These are phyloP conservation scores for Lipomyces lipofer DNA, from an alignment of 805 yeast genomes.

Conservation along the genomic window DNA sequence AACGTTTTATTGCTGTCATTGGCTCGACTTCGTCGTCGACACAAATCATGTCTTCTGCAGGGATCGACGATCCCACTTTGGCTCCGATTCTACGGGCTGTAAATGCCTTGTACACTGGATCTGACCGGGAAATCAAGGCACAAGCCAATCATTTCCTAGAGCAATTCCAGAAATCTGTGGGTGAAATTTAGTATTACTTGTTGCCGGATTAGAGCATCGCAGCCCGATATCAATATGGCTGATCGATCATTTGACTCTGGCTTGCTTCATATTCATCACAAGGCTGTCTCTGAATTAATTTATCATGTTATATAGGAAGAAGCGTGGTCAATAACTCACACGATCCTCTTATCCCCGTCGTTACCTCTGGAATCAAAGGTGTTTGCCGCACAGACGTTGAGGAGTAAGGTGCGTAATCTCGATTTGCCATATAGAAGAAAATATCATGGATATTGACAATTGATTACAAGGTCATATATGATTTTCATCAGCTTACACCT, in stretches of 20 bases:
- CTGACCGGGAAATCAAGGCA: conserved; percentile 44
- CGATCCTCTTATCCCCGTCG: conserved; percentile 35
- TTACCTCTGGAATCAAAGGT: conserved; percentile 59
- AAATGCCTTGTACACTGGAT: conserved; percentile 50
- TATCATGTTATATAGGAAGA: conserved; percentile 33
- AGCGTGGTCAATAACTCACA: conserved; percentile 76
- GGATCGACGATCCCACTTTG: conserved; percentile 18
- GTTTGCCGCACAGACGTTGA: conserved; percentile 88
- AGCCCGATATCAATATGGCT: too few species aligned
- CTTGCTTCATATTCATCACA: too few species aligned
- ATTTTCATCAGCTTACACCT: conserved; percentile 71
- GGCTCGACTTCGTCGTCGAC: neutral
- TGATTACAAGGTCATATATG: conserved; percentile 61
- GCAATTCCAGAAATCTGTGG: conserved; percentile 67
- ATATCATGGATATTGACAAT: too few species aligned
- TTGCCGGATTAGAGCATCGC: too few species aligned
- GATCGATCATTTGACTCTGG: too few species aligned
- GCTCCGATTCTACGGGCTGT: conserved; percentile 41
- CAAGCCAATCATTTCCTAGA: conserved; percentile 62
- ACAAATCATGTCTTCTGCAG: conserved; percentile 5
- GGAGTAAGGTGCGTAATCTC: conserved; percentile 58
- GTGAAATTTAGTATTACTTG: conserved; percentile 17
- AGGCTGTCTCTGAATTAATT: too few species aligned
- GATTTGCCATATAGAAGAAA: too few species aligned
- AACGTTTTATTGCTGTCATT: neutral